These are phyloP conservation scores for Hypocrella siamensis DNA, from an alignment of 2,329 filamentous ascomycete genomes.

Conservation along the genomic window DNA sequence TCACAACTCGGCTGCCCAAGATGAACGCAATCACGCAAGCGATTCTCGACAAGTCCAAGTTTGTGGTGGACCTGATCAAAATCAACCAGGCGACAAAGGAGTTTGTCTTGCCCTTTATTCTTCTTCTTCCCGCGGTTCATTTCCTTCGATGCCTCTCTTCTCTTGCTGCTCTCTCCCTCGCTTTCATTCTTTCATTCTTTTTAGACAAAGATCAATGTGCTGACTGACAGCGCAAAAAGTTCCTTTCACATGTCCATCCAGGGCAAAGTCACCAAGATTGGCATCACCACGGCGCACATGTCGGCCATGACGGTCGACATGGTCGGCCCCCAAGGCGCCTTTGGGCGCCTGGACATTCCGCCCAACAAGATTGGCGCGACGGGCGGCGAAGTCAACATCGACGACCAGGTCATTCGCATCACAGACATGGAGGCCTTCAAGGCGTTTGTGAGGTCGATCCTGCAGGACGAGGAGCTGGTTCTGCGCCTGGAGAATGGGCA, in stretches of 20 bases:
- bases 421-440: constrained; percentile 1
- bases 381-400: background rate
- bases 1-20: too few species aligned
- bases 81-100: constrained; percentile 1
- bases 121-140: background rate
- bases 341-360: constrained; percentile 1
- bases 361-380: background rate
- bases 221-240: background rate
- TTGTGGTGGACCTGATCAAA: constrained; percentile 1
- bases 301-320: constrained; percentile 1
- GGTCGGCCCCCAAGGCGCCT: background rate
- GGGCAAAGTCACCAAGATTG: constrained; percentile 1
- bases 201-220: too few species aligned
- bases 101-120: background rate
- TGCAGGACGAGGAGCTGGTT: background rate
- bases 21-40: constrained; percentile 26
- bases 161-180: background rate
- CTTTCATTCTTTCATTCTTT: too few species aligned
- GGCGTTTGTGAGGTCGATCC: background rate
- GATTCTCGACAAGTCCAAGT: constrained; percentile 13
- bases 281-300: constrained; percentile 1
- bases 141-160: background rate
- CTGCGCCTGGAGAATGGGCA: constrained; percentile 1
- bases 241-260: constrained; percentile 1
- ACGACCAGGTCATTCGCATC: background rate